phyloP scores from a whole-genome alignment of 495 filamentous ascomycete genomes.

The Lentithecium fluviatile region DNA sequence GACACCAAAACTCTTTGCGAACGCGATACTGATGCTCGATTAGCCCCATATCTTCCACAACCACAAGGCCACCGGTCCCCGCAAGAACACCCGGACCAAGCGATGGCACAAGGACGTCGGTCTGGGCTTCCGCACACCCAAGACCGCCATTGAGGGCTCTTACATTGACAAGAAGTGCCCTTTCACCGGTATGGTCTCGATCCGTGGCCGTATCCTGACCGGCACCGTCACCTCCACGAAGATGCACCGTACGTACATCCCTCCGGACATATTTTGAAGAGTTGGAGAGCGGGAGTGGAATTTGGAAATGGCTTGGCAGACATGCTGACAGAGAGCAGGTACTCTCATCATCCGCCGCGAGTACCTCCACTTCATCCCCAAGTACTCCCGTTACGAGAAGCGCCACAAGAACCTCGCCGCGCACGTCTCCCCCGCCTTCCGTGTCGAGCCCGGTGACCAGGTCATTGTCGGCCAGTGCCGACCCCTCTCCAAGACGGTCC shows the following conservation, averaged over 20 bases:
- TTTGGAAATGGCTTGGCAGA: neutral
- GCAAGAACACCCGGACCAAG: conserved; percentile 78
- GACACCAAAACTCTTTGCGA: conserved; percentile 5
- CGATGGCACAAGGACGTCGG: conserved; percentile 99
- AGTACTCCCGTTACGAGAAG: conserved; percentile 99
- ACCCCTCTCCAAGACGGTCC: conserved; percentile 97
- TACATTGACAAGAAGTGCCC: conserved; percentile 99
- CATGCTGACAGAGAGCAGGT: conserved; percentile 12
- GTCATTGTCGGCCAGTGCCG: conserved; percentile 99
- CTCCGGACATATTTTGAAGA: neutral
- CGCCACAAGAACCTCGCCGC: conserved; percentile 99
- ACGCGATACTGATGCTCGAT: conserved; percentile 17
- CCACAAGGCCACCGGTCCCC: conserved; percentile 58
- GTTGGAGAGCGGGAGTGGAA: neutral
- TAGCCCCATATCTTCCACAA: conserved; percentile 99
- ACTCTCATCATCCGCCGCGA: conserved; percentile 99
- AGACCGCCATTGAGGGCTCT: conserved; percentile 92
- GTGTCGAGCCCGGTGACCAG: conserved; percentile 98
- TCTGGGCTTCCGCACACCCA: conserved; percentile 96
- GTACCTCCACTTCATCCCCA: conserved; percentile 99
- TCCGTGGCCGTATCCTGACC: conserved; percentile 99
- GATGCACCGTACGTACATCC: conserved; percentile 73
- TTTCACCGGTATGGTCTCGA: conserved; percentile 95
- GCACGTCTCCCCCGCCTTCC: conserved; percentile 98
- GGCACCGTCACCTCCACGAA: conserved; percentile 98